Percentiles rank a stretch among this genome's conserved stretches.
Evolutionary conservation across 345 rosid species (phyloP).

Genomic region (Kandelia obovata): DNA sequence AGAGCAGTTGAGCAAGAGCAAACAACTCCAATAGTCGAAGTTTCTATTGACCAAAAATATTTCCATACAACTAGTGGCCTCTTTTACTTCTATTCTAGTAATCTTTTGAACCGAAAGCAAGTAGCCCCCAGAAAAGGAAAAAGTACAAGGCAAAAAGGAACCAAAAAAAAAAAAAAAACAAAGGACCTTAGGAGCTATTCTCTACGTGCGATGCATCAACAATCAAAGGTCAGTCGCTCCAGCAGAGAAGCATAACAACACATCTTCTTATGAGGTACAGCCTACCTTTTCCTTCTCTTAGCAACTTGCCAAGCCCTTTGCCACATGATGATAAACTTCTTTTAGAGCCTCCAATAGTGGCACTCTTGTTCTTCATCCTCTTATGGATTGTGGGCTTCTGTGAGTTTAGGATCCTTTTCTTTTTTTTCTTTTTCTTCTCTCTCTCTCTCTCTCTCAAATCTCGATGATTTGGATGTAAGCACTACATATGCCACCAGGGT

Average conservation of each 20-base stretch:
- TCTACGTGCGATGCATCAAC: neutral
- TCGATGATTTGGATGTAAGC: too few relatives aligned
- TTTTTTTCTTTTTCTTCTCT: too few relatives aligned
- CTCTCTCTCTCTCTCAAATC: too few relatives aligned
- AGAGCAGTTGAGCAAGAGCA: too few relatives aligned
- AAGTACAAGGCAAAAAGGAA: neutral
- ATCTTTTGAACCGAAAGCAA: too few relatives aligned
- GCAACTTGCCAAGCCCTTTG: conserved; percentile 40
- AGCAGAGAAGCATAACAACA: conserved; percentile 52
- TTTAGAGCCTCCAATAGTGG: conserved; percentile 30
- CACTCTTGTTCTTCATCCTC: conserved; percentile 30
- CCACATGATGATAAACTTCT: conserved; percentile 29
- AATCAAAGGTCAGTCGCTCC: conserved; percentile 33
- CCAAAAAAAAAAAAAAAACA: neutral
- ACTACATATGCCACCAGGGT: neutral
- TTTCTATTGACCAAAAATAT: too few relatives aligned
- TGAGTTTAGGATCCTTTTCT: neutral
- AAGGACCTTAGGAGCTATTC: neutral
- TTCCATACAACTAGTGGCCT: too few relatives aligned
- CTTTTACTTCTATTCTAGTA: too few relatives aligned
- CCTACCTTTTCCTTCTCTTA: conserved; percentile 48
- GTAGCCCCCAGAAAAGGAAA: neutral
- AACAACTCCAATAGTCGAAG: too few relatives aligned
- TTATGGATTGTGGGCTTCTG: neutral
- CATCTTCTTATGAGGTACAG: conserved; percentile 56